Conservation (phyloP, 306 rosid genomes). For the Chamaecrista fasciculata region DNA sequence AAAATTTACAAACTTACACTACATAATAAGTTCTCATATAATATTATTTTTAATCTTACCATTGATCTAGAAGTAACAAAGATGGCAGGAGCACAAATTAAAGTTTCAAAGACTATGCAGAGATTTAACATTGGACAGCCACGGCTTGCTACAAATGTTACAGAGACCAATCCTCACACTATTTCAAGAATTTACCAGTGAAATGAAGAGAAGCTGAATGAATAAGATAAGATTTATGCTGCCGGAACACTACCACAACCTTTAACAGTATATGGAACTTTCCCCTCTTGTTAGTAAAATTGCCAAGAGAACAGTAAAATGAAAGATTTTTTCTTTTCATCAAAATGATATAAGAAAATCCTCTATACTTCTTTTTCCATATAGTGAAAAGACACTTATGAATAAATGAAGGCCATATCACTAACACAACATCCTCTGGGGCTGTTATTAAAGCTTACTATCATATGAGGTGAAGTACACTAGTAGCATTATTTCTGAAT, state of each 20-base stretch:
- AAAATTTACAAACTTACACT: neutral
- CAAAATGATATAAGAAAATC: neutral
- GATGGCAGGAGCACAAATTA: neutral
- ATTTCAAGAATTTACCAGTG: neutral
- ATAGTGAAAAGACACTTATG: neutral
- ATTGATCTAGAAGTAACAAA: neutral
- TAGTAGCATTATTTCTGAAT: neutral
- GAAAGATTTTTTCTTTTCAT: neutral
- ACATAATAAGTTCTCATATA: neutral
- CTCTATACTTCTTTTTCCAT: neutral
- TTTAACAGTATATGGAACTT: constrained; percentile 1
- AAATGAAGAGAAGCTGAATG: neutral
- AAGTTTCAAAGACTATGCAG: neutral
- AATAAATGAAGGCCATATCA: neutral
- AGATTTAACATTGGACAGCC: constrained; percentile 1
- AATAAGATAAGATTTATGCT: constrained; percentile 15
- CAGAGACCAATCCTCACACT: neutral
- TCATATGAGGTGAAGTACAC: neutral
- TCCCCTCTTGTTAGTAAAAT: neutral
- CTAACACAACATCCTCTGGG: neutral
- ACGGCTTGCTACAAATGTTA: neutral
- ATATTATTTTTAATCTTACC: neutral
- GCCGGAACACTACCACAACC: neutral
- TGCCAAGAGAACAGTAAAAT: too few relatives aligned
- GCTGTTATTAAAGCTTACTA: neutral